Evolutionary conservation across 257 asterid genomes (phyloP).

Genomic region (Dorcoceras hygrometricum): DNA sequence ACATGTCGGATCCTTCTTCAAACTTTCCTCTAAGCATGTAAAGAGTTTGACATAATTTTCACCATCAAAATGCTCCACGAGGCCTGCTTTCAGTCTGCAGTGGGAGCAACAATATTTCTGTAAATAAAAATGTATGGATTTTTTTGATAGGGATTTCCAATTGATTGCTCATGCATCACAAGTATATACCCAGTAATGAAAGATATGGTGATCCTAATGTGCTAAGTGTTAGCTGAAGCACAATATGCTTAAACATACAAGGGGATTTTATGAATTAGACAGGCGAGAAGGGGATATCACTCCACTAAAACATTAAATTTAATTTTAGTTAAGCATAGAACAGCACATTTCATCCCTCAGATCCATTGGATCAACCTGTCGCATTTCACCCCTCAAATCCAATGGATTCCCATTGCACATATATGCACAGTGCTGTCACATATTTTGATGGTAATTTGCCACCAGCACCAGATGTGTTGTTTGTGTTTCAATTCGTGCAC

Average conservation of each 20-base stretch:
- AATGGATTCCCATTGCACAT: background rate
- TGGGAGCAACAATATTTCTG: slow-evolving; percentile 16
- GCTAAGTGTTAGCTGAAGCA: background rate
- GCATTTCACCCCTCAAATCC: background rate
- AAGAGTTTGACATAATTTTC: slow-evolving; percentile 45
- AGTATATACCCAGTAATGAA: background rate
- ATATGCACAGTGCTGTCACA: slow-evolving; percentile 7
- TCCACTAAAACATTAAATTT: background rate
- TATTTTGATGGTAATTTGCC: slow-evolving; percentile 3
- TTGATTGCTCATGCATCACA: slow-evolving; percentile 7
- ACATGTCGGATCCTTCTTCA: slow-evolving; percentile 87
- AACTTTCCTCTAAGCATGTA: slow-evolving; percentile 54
- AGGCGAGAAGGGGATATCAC: slow-evolving; percentile 1
- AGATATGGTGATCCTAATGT: background rate
- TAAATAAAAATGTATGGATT: slow-evolving; percentile 1
- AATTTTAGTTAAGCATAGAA: too few relatives aligned
- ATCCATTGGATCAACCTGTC: background rate
- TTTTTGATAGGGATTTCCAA: background rate
- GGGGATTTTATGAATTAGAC: background rate
- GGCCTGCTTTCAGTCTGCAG: slow-evolving; percentile 64
- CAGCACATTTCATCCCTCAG: background rate
- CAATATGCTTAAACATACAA: background rate
- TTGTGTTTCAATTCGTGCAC: background rate
- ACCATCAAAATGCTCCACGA: slow-evolving; percentile 69
- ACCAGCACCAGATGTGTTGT: background rate